Base-by-base conservation (phyloP, 2,329 filamentous ascomycete species). In the Calycina herbarum region DNA sequence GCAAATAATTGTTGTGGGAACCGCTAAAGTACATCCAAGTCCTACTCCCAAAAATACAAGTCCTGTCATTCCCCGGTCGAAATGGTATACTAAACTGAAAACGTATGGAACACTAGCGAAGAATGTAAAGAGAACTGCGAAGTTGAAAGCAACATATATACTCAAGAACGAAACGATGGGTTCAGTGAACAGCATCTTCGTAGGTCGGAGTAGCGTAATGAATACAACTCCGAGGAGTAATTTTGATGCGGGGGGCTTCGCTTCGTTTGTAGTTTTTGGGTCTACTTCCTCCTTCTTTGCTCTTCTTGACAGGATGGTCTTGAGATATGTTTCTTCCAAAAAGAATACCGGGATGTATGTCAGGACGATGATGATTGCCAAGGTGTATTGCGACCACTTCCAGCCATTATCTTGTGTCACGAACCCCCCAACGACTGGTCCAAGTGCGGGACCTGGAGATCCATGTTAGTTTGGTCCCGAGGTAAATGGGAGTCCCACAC, bases 131-230 rank as follows among this genome's bases (percentile, higher is more conserved):
- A 85, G 76, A 0, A 82, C 82, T 3, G 80, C 83, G 61, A 85
- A 85, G 64, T 81, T 79, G 70, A 79, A 81, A 0, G 82, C 77
- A 0, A 82, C 77, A 69, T 85, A 85, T 0, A 85, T 69, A 61
- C 79, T 81, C 42, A 81, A 73, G 64, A 87, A 85, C 11, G 82
- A 81, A 1, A 89, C 84, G 48, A 90, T 88, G 1, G 87, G 86
- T 69, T 90, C 88, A 0, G 83, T 82, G 48, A 86, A 71, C 8
- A 90, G 78, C 82, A 90, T 88, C 56, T 82, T 80, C 0, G 86
- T 17, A 0, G 86, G 86, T 6, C 64, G 64, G 11, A 70, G 54
- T 24, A 72, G 58, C 8, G 62, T 70, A 48, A 68, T 64, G 45
- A 64, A 66, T 4, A 71, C 45, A 15, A 66, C 56, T 17, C 58